Evolutionary conservation across 352 stramenopile genomes (phyloP), one percentile per base, ranked within the genome.

Genomic region (Phytopythium sindhum): DNA sequence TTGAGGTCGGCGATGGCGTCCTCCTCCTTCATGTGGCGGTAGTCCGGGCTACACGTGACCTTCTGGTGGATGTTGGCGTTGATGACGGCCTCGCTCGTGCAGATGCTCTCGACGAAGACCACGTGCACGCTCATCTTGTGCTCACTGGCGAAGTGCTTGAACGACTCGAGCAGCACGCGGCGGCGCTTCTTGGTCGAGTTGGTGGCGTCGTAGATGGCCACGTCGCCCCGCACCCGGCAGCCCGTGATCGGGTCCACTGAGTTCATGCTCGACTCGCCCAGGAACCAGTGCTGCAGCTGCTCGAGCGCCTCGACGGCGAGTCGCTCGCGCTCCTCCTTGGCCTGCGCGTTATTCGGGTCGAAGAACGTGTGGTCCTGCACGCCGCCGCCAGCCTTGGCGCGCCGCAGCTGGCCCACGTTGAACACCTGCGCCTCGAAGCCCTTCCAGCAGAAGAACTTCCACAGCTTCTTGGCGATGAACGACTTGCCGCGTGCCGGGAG

Each of bases 401-500:
- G 86, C 0, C 96, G 86, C 61, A 98, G 90, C 65, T 99, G 91
- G 0, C 94, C 95, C 10, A 98, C 95, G 74, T 99, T 98, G 73
- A 98, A 98, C 19, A 98, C 93, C 41, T 91, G 71, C 53, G 72
- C 81, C 64, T 85, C 74, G 47, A 88, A 71, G n/a, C 85, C 85
- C 59, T 92, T 94, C 85, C 85, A 94, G 60, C 73, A 85, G 26
- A 91, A 73, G 61, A 90, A 91, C 66, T 90, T 91, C 59, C 74
- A 81, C 2, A 93, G 73, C 61, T 97, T 97, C 68, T 98, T 97
- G 57, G 93, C 91, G 68, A 98, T 98, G 70, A 98, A 97, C 57
- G 95, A 98, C 72, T 99, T 99, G 54, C 96, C 96, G 12, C 93
- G 95, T 1, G 90, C 96, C 0, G 96, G 96, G 10, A 99, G 70